Evolutionary conservation across 2,329 filamentous ascomycete species (phyloP).

Genomic region (Elsinoe australis): DNA sequence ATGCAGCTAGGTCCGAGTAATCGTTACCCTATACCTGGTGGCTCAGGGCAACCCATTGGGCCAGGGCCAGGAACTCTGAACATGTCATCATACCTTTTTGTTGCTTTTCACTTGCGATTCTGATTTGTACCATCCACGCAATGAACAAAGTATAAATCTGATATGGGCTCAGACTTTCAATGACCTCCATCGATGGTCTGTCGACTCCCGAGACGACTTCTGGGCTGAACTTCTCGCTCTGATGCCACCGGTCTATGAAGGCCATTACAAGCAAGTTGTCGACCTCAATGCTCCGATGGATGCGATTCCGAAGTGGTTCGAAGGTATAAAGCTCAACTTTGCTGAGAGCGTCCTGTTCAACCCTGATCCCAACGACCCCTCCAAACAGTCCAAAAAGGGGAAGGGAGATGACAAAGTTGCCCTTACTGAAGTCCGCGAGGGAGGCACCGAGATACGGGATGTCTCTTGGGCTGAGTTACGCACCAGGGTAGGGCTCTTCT

Average conservation of each 20-base stretch:
- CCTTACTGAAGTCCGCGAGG: conserved; percentile 65
- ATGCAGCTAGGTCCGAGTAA: too few species aligned
- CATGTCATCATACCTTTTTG: too few species aligned
- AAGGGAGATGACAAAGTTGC: conserved; percentile 68
- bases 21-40: too few species aligned
- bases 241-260: conserved; percentile 55
- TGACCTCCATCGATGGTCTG: conserved; percentile 64
- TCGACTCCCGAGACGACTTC: conserved; percentile 55
- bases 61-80: too few species aligned
- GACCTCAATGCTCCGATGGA: conserved; percentile 65
- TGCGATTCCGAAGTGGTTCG: conserved; percentile 67
- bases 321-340: conserved; percentile 65
- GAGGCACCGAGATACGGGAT: conserved; percentile 41
- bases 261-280: conserved; percentile 46
- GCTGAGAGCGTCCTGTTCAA: conserved; percentile 72
- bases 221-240: conserved; percentile 57
- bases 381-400: conserved; percentile 44
- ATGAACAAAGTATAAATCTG: too few species aligned
- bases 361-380: conserved; percentile 35
- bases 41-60: too few species aligned
- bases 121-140: background rate
- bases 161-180: conserved; percentile 49
- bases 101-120: too few species aligned
- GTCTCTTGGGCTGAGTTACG: conserved; percentile 63
- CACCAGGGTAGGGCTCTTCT: conserved; percentile 49